phyloP scores from a whole-genome alignment of 768 basidiomycete species.

The Cyclocybe cylindracea region DNA sequence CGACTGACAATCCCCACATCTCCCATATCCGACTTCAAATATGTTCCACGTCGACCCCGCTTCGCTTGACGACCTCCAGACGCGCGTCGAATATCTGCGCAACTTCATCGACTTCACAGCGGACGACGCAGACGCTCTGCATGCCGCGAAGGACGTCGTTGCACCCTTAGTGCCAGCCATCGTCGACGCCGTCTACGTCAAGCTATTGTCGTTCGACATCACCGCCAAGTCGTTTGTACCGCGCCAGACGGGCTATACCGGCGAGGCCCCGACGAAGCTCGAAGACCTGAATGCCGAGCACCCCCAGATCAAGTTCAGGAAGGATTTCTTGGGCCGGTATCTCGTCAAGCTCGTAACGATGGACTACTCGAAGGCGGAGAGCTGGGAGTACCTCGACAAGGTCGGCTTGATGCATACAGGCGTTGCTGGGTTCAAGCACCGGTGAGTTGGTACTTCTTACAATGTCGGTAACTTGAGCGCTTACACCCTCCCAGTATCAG shows the following conservation, averaged over 20 bases:
- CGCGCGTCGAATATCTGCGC: constrained; percentile 43
- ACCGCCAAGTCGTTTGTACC: constrained; percentile 39
- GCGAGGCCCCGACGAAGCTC: constrained; percentile 35
- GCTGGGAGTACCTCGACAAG: constrained; percentile 48
- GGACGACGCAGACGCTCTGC: constrained; percentile 41
- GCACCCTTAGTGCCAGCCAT: constrained; percentile 42
- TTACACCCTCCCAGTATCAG: not conserved
- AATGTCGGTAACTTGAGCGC: not conserved
- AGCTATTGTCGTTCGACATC: constrained; percentile 43
- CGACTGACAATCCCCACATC: no score
- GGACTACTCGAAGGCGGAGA: constrained; percentile 41
- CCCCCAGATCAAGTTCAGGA: constrained; percentile 49
- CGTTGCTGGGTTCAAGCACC: constrained; percentile 41
- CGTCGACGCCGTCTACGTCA: constrained; percentile 47
- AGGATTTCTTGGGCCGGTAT: constrained; percentile 36
- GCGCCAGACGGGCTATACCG: constrained; percentile 41
- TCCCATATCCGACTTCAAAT: not conserved
- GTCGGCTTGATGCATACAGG: constrained; percentile 55
- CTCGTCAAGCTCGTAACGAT: constrained; percentile 40
- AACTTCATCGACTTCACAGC: constrained; percentile 45
- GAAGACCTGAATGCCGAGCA: constrained; percentile 41
- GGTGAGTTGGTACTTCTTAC: constrained; percentile 24
- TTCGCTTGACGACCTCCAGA: constrained; percentile 31
- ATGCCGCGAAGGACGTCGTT: constrained; percentile 40
- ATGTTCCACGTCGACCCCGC: constrained; percentile 29